Base-by-base conservation (phyloP, 495 filamentous ascomycete genomes). In the Aspergillus cavernicola region DNA sequence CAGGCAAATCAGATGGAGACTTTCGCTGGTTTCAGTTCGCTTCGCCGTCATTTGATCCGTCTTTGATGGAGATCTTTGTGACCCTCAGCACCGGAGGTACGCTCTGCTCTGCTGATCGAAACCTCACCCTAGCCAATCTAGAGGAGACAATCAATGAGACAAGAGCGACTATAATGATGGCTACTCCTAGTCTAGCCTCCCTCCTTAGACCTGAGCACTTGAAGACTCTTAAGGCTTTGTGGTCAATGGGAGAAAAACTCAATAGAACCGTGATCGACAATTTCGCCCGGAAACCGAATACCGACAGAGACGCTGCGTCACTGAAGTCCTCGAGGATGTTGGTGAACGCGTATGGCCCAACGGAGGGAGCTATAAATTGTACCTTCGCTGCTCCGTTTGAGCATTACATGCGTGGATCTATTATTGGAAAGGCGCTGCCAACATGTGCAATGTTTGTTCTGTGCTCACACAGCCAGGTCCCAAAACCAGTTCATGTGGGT, bases 11-110 rank as follows among this genome's bases (percentile, higher is more conserved):
- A 47, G 78, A 87, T 29, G 87, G 87, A 1, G 29, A 52, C 0
- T 90, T 90, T 53, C 68, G 74, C 11, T 77, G 89, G 32, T 92
- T 92, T 61, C 89, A 95, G 62, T 92, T 92, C 61, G 88, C 89
- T 0, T 80, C 86, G 13, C 85, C 87, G 0, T 90, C 87, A 0
- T 93, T 93, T 57, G 89, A 93, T 55, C 88, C 91, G 0, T 90
- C 85, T 0, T 78, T 91, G 0, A 91, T 92, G 62, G 89, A 93
- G 63, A 89, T 89, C 6, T 93, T 92, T 71, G 91, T 90, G 56
- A 82, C 89, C 0, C 59, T 89, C 0, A 82, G 80, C 32, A 73
- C 83, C 31, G 86, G 86, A 3, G 69, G 65, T 31, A 89, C 86
- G 0, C 75, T 95, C 23, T 67, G 65, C 50, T 63, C 60, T 8